Evolutionary conservation across 495 filamentous ascomycete genomes (phyloP).

Genomic region (Hyaloscypha hepaticicola): DNA sequence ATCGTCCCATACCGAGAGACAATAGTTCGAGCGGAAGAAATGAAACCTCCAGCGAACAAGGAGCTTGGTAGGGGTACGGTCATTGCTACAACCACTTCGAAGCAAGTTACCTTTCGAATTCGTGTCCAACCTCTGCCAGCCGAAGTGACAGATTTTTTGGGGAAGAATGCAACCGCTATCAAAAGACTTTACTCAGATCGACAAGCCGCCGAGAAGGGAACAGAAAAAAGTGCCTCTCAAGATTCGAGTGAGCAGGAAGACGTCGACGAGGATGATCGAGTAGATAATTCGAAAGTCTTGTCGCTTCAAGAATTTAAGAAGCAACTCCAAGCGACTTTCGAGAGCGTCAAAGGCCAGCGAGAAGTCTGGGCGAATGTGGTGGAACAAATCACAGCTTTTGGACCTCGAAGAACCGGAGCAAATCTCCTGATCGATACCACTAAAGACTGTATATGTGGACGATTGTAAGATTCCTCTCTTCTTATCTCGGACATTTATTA

Average conservation of each 20-base stretch:
- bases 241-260: slow-evolving; percentile 45
- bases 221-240: slow-evolving; percentile 32
- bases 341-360: slow-evolving; percentile 59
- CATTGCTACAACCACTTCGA: slow-evolving; percentile 71
- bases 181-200: slow-evolving; percentile 75
- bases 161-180: slow-evolving; percentile 74
- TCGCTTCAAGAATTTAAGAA: slow-evolving; percentile 72
- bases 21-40: slow-evolving; percentile 82
- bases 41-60: slow-evolving; percentile 83
- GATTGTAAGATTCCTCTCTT: slow-evolving; percentile 57
- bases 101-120: slow-evolving; percentile 76
- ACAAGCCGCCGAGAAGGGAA: slow-evolving; percentile 43
- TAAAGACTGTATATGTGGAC: slow-evolving; percentile 65
- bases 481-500: slow-evolving; percentile 23
- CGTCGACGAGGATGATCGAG: slow-evolving; percentile 47
- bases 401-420: slow-evolving; percentile 78
- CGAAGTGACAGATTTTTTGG: slow-evolving; percentile 79
- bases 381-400: slow-evolving; percentile 84
- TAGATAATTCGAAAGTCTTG: slow-evolving; percentile 54
- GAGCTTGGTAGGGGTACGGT: slow-evolving; percentile 86
- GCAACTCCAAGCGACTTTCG: slow-evolving; percentile 65
- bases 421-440: slow-evolving; percentile 90
- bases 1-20: slow-evolving; percentile 97
- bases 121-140: slow-evolving; percentile 77
- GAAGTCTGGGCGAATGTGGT: slow-evolving; percentile 77